Evolutionary conservation across 208 protist species (phyloP).

Genomic region (Endotrypanum monterogeii): DNA sequence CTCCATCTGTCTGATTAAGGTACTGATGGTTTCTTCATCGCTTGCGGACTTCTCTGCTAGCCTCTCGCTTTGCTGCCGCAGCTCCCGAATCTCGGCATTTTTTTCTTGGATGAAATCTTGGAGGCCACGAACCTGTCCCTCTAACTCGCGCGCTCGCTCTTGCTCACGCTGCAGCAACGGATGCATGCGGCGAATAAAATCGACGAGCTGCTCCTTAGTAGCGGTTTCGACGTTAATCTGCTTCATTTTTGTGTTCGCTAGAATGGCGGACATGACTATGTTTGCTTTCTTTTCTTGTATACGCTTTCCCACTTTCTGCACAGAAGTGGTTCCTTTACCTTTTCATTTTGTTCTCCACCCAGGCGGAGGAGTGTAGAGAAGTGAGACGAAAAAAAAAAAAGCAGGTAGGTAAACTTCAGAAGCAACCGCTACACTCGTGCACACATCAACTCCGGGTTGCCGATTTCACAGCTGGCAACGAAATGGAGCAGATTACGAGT

Average conservation of each 20-base stretch:
- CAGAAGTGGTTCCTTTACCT: background rate
- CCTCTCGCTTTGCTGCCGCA: slow-evolving; percentile 52
- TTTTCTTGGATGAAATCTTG: slow-evolving; percentile 55
- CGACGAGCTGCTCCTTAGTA: slow-evolving; percentile 64
- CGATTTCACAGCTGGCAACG: background rate
- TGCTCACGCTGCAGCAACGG: slow-evolving; percentile 37
- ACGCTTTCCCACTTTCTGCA: background rate
- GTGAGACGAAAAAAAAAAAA: background rate
- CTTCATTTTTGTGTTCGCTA: slow-evolving; percentile 23
- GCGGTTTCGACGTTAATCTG: slow-evolving; percentile 43
- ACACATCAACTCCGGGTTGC: too few relatives aligned
- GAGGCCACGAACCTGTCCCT: slow-evolving; percentile 46
- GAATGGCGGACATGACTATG: background rate
- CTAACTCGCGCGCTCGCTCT: slow-evolving; percentile 36
- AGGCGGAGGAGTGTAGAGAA: background rate
- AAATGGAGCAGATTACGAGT: background rate
- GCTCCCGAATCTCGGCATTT: slow-evolving; percentile 49
- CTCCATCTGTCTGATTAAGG: slow-evolving; percentile 69
- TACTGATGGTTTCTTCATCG: slow-evolving; percentile 79
- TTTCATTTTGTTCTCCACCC: background rate
- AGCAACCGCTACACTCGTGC: background rate
- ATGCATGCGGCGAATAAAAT: slow-evolving; percentile 51
- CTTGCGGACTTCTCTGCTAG: slow-evolving; percentile 68
- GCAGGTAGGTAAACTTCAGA: background rate
- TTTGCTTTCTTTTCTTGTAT: background rate